phyloP scores from a whole-genome alignment of 148 eudicot species.

The Chenopodium formosanum region DNA sequence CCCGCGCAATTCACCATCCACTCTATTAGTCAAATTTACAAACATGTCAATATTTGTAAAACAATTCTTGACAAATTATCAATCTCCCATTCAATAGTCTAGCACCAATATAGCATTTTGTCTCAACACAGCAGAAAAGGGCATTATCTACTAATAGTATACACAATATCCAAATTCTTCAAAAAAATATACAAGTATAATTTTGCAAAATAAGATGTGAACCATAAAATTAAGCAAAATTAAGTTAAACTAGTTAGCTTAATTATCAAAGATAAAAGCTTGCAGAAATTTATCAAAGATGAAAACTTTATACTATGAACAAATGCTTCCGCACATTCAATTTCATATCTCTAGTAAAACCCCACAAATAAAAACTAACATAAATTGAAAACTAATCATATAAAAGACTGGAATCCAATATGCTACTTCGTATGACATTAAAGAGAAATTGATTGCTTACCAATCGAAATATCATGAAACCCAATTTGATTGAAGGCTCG shows the following conservation, averaged over 20 bases:
- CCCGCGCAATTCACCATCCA: slow-evolving; percentile 30
- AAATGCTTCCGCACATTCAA: background rate
- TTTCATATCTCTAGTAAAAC: background rate
- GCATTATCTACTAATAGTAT: background rate
- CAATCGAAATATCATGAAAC: slow-evolving; percentile 7
- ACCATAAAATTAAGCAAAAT: background rate
- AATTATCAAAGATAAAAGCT: background rate
- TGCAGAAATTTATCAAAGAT: background rate
- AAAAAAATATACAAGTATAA: no score
- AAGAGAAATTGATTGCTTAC: background rate
- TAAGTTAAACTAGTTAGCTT: background rate
- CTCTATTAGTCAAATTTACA: slow-evolving; percentile 21
- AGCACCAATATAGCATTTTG: background rate
- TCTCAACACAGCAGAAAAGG: background rate
- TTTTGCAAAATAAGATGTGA: background rate
- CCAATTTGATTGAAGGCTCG: background rate
- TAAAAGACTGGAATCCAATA: background rate
- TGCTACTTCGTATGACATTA: no score
- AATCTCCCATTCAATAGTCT: background rate
- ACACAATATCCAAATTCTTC: background rate
- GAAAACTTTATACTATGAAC: background rate
- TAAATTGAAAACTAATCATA: background rate
- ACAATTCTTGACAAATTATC: background rate
- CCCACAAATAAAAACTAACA: background rate
- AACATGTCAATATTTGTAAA: slow-evolving; percentile 1